A percentile compares a stretch with the other conserved stretches of the same genome.
These are phyloP conservation scores for Sclerotinia glacialis DNA, from an alignment of 2,329 filamentous ascomycete genomes.

Conservation along the genomic window DNA sequence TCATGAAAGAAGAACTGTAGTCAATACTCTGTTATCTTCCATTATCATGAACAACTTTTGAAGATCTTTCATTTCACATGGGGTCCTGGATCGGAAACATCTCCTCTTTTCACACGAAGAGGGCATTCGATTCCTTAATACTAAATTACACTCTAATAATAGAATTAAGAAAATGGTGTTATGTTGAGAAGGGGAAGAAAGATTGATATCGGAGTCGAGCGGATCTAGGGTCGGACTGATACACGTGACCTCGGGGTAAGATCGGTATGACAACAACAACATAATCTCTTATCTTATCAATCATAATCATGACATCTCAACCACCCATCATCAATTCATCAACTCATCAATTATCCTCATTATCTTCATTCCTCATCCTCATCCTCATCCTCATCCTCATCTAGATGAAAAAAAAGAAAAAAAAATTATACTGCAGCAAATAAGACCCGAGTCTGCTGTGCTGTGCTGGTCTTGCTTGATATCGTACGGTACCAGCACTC, in stretches of 20 bases:
- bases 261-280: too few species aligned
- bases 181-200: neutral
- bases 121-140: too few species aligned
- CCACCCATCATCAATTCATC: neutral
- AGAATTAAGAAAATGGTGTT: neutral
- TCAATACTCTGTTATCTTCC: neutral
- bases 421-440: neutral
- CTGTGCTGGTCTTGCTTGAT: too few species aligned
- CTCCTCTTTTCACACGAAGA: too few species aligned
- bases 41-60: neutral
- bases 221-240: neutral
- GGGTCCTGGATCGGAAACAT: neutral
- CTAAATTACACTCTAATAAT: neutral
- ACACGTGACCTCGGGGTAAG: conserved; percentile 6
- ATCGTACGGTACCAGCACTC: neutral
- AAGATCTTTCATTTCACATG: too few species aligned
- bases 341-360: too few species aligned
- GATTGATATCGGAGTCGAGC: neutral
- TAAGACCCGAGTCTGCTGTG: neutral
- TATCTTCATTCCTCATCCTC: neutral
- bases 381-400: neutral
- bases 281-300: neutral
- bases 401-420: neutral
- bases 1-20: neutral
- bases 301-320: neutral